Base-by-base conservation (phyloP, 148 eudicot genomes). In the Suaeda aralocaspica region DNA sequence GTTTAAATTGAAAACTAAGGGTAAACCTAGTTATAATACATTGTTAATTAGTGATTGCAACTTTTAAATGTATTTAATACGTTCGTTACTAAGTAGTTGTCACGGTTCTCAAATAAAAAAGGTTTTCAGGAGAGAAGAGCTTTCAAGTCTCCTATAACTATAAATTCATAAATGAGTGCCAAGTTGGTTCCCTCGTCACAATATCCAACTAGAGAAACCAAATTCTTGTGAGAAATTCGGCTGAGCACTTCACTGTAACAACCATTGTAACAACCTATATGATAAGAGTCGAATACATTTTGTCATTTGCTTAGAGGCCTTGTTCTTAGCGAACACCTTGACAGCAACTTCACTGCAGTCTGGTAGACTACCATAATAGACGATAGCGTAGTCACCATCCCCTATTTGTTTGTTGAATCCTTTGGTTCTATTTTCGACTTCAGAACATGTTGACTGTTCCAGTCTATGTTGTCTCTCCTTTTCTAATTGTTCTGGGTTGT, bases 101-200 rank as follows among this genome's bases (percentile, higher is more conserved):
- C n/a, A n/a, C 15, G n/a, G 8, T 3, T 36, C 8, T 4, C 41
- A 8, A 28, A 58, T 2, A 53, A 21, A 9, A 9, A 61, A 58
- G 14, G 10, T 29, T 19, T 19, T 19, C 88, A 82, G 70, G 76
- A 73, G 1, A 82, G 76, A 74, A 68, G 67, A 51, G 19, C 62
- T 62, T 72, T 69, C 65, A 86, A 69, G 74, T 78, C 73, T 53
- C 90, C 81, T 12, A 78, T 70, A 45, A 74, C 83, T 86, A 86
- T 82, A 70, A 75, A 82, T 68, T 86, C 90, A 49, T 80, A 86
- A 2, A 86, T 70, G 15, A 86, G 79, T 15, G 77, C 88, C 34
- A 80, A 66, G 44, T 78, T 49, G 41, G 59, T 61, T 44, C 51
- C 81, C 44, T 84, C 90, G 66, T 75, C 72, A 72, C 90, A 86